Evolutionary conservation across 305 asterid genomes (phyloP).

Genomic region (Solanum hybrid): DNA sequence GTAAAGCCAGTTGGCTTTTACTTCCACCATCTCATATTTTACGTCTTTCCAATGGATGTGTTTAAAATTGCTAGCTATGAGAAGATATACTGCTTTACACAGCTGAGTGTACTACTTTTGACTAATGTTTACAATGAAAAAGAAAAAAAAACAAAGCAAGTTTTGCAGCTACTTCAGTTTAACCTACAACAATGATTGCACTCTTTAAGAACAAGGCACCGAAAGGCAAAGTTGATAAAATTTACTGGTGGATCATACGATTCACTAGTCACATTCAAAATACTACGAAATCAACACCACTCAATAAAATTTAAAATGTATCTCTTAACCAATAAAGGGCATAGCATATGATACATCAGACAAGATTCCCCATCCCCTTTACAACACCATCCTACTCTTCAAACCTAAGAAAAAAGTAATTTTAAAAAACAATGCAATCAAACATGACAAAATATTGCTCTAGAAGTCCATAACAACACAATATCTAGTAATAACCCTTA

Average conservation of each 20-base stretch:
- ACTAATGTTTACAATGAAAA: background rate
- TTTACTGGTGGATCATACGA: background rate
- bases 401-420: background rate
- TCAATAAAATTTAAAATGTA: background rate
- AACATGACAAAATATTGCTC: background rate
- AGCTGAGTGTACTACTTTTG: background rate
- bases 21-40: background rate
- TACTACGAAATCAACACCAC: background rate
- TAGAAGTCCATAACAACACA: background rate
- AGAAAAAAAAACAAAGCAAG: background rate
- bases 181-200: background rate
- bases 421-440: background rate
- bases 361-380: background rate
- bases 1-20: background rate
- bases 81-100: background rate
- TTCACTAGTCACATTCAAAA: background rate
- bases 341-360: background rate
- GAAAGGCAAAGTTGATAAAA: background rate
- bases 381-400: background rate
- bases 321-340: background rate
- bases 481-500: background rate
- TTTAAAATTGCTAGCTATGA: background rate
- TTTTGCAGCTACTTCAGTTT: background rate
- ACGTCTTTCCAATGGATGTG: background rate
- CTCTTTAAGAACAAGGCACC: background rate